Base-by-base conservation (phyloP, 2,329 filamentous ascomycete genomes). In the Beauveria asiatica region DNA sequence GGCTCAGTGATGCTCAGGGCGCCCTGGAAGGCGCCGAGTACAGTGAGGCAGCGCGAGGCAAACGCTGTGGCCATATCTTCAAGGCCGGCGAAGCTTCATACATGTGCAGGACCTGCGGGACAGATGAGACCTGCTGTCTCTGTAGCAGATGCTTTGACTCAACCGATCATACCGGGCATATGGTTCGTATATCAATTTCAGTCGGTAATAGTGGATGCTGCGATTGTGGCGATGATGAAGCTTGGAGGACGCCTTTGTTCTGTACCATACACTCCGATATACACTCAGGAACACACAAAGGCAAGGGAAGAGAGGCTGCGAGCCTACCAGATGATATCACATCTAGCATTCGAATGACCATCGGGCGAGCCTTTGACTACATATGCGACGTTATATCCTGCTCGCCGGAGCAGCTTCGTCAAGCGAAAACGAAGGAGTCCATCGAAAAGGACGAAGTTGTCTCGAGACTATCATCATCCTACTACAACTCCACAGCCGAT, bases 331-430 rank as follows among this genome's bases (percentile, higher is more conserved):
- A 84, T 37, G 90, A 96, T 46, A 80, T 97, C 57, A 77, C 89
- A 37, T 79, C 86, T 61, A 88, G 85, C 67, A 91, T 97, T 63
- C 84, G 87, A 59, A 90, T 90, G 81, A 97, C 94, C 0, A 87
- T 99, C 64, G 85, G 89, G 2, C 83, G 90, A 62, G 87, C 86
- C 11, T 83, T 97, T 63, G 94, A 99, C 76, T 99, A 96, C 71
- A 87, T 99, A 64, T 97, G 93, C 76, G 94, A 99, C 76, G 92
- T 99, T 63, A 92, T 97, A 64, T 97, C 94, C 2, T 99, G 95
- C 75, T 95, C 93, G 1, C 95, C 95, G 0, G 95, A 99, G 75
- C 93, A 99, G 74, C 80, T 99, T 53, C 86, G 94, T 45, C 80
- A 96, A 62, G 80, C 87, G 9, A 99, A 97, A 76, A 89, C 91